These are phyloP conservation scores for Mentha longifolia DNA, from an alignment of 257 asterid genomes.

Conservation along the genomic window DNA sequence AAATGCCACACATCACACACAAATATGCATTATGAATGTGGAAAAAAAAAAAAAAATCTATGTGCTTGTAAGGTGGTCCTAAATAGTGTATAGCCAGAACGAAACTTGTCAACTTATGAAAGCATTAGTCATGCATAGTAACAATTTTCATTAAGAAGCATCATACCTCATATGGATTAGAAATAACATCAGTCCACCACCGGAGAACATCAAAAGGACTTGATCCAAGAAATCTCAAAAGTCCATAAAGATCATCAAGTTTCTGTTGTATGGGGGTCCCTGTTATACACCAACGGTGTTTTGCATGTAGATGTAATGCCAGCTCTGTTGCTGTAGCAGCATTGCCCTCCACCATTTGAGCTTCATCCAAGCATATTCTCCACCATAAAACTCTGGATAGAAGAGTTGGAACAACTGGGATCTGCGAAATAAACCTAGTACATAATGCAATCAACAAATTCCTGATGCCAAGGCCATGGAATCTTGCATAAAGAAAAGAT, in stretches of 20 bases:
- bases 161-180: constrained; percentile 88
- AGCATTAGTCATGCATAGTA: constrained; percentile 7
- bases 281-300: constrained; percentile 95
- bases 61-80: neutral
- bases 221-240: constrained; percentile 79
- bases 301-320: constrained; percentile 87
- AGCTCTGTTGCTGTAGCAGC: constrained; percentile 92
- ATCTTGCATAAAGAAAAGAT: constrained; percentile 9
- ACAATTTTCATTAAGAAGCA: constrained; percentile 23
- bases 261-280: constrained; percentile 97
- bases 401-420: constrained; percentile 90
- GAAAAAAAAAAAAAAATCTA: constrained; percentile 7
- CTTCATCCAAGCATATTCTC: constrained; percentile 99
- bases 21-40: neutral
- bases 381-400: constrained; percentile 96
- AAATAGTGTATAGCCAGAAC: constrained; percentile 13
- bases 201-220: constrained; percentile 80
- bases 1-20: constrained; percentile 26
- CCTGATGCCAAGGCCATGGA: constrained; percentile 16
- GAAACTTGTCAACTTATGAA: constrained; percentile 15
- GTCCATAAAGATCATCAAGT: constrained; percentile 93
- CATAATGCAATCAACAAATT: constrained; percentile 27
- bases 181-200: constrained; percentile 94
- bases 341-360: constrained; percentile 98
- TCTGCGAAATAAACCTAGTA: constrained; percentile 50